Percentiles rank a stretch among this genome's conserved stretches.
These are phyloP conservation scores for Xylaria sp. DNA, from an alignment of 2,329 filamentous ascomycete species.

Conservation along the genomic window DNA sequence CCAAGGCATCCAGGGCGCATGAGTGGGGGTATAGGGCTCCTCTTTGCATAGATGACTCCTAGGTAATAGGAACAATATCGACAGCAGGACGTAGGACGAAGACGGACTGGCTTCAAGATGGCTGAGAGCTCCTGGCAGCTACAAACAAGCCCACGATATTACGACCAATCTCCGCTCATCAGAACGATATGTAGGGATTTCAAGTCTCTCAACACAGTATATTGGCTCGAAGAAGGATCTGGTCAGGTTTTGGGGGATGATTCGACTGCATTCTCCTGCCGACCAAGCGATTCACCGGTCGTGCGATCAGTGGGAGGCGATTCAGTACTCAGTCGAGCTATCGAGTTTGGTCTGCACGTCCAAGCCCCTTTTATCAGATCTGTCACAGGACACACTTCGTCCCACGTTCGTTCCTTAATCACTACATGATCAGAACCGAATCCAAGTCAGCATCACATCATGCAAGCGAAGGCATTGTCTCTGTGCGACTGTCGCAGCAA, in stretches of 20 bases:
- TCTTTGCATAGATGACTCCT: constrained; percentile 11
- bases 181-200: not conserved
- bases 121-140: not conserved
- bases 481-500: not conserved
- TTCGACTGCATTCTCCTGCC: not conserved
- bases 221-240: not conserved
- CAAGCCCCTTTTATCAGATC: not conserved
- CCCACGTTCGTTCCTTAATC: not conserved
- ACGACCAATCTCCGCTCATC: constrained; percentile 16
- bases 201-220: not conserved
- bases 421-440: constrained; percentile 2
- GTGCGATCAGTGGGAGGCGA: not conserved
- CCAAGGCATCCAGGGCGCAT: not conserved
- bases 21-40: not conserved
- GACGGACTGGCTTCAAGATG: not conserved
- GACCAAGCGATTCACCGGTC: not conserved
- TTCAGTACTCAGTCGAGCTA: not conserved
- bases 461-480: not conserved
- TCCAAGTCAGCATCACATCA: constrained; percentile 1
- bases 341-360: not conserved
- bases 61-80: constrained; percentile 1
- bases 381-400: not conserved
- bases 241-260: too few relatives aligned
- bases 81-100: not conserved
- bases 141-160: constrained; percentile 1